These are phyloP conservation scores for Jacaranda copaia DNA, from an alignment of 257 asterid species.

Conservation along the genomic window DNA sequence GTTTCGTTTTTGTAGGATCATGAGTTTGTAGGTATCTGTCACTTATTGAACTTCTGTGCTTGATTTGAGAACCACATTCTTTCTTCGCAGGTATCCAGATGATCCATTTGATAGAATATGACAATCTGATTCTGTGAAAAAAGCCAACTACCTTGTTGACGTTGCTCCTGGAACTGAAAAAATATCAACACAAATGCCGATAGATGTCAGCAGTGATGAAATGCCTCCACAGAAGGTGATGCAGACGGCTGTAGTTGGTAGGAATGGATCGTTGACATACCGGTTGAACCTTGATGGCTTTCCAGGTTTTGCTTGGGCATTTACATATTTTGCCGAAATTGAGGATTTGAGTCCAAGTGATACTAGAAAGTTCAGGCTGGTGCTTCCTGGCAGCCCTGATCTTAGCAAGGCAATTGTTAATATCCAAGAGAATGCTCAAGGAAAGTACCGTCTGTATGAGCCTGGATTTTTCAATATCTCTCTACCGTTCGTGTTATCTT, in stretches of 20 bases:
- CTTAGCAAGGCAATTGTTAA: not conserved
- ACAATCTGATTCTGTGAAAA: slow-evolving; percentile 80
- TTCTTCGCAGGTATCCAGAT: slow-evolving; percentile 76
- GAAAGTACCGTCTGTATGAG: not conserved
- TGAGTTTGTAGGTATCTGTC: not conserved
- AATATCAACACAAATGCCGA: slow-evolving; percentile 75
- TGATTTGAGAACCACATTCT: not conserved
- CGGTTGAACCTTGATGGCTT: slow-evolving; percentile 93
- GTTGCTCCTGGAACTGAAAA: slow-evolving; percentile 93
- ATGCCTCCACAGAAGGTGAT: slow-evolving; percentile 90
- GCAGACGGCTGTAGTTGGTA: slow-evolving; percentile 99
- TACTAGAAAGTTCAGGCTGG: not conserved
- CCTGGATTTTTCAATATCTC: not conserved
- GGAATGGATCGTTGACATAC: slow-evolving; percentile 87
- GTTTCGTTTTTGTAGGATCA: not conserved
- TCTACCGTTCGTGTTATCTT: not conserved
- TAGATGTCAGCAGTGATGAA: slow-evolving; percentile 66
- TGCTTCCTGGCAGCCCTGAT: not conserved
- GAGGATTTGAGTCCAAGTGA: not conserved
- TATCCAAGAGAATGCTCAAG: not conserved
- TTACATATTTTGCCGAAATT: slow-evolving; percentile 81
- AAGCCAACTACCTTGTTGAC: slow-evolving; percentile 94
- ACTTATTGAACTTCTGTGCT: slow-evolving; percentile 7
- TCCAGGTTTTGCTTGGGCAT: slow-evolving; percentile 95
- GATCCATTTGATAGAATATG: slow-evolving; percentile 97